Percentiles rank a stretch among this genome's conserved stretches.
phyloP scores from a whole-genome alignment of 169 alveolate species.

The Cyclospora cayetanensis region DNA sequence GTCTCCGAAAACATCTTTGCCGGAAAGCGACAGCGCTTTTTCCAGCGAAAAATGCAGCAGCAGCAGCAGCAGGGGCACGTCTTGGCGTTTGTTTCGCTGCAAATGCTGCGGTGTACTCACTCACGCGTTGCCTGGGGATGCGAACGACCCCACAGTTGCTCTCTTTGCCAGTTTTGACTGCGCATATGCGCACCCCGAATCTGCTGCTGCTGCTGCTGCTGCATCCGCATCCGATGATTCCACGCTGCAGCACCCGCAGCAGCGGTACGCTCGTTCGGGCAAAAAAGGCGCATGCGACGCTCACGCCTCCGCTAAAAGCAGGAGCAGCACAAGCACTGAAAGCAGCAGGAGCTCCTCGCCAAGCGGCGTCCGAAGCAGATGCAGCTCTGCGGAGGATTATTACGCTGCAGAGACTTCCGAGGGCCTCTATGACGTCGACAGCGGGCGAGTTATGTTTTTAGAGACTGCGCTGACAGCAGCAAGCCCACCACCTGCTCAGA shows the following conservation, averaged over 20 bases:
- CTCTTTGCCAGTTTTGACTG: background rate
- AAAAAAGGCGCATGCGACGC: background rate
- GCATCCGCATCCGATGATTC: background rate
- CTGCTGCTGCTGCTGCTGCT: background rate
- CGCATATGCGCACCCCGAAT: background rate
- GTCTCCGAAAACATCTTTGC: too few species aligned
- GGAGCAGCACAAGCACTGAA: background rate
- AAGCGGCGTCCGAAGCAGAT: background rate
- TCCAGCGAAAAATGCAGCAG: too few species aligned
- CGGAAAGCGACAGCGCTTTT: too few species aligned
- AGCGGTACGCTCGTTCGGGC: too few species aligned
- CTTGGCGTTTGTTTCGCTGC: constrained; percentile 13
- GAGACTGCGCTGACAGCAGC: background rate
- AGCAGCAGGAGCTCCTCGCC: too few species aligned
- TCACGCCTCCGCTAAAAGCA: background rate
- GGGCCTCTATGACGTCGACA: background rate
- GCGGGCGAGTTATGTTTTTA: background rate
- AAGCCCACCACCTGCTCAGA: constrained; percentile 4
- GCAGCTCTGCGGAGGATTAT: background rate
- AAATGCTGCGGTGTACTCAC: background rate
- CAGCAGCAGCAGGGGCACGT: background rate
- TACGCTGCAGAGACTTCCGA: background rate
- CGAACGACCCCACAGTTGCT: background rate
- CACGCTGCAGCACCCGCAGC: background rate
- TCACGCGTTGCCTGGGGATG: background rate